Evolutionary conservation across 83 land plant species (phyloP).

Genomic region (Thuja plicata): DNA sequence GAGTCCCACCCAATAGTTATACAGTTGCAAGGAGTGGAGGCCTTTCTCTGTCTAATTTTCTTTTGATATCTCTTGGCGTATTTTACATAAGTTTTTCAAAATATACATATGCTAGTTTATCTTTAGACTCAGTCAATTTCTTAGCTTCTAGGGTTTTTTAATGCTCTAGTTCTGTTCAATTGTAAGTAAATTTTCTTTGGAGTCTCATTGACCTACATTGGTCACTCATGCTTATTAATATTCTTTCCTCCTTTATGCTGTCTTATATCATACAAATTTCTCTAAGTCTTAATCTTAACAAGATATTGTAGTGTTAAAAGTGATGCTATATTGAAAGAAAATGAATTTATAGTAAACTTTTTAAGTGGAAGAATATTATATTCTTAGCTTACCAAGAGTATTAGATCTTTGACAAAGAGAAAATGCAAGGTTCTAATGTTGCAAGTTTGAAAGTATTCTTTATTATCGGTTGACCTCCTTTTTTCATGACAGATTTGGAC

Average conservation of each 20-base stretch:
- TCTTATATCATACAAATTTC: background rate
- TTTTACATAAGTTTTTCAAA: too few relatives aligned
- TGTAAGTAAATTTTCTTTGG: background rate
- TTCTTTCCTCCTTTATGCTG: background rate
- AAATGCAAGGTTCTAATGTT: background rate
- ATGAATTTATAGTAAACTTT: background rate
- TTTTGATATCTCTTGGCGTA: too few relatives aligned
- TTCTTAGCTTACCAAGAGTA: background rate
- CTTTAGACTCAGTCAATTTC: background rate
- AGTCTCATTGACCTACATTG: background rate
- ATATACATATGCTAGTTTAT: too few relatives aligned
- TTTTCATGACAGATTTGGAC: constrained; percentile 37
- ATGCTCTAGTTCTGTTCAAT: background rate
- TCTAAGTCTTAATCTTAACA: background rate
- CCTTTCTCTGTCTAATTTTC: too few relatives aligned
- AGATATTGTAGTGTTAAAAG: background rate
- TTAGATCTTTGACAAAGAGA: background rate
- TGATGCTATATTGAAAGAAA: background rate
- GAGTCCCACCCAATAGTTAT: too few relatives aligned
- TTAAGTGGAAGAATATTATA: background rate
- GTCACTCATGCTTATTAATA: background rate
- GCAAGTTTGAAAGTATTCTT: background rate
- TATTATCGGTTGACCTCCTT: background rate
- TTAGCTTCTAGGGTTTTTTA: background rate
- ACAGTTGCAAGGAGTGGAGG: too few relatives aligned